phyloP scores from a whole-genome alignment of 176 grass and related monocot genomes.

The Phragmites australis region DNA sequence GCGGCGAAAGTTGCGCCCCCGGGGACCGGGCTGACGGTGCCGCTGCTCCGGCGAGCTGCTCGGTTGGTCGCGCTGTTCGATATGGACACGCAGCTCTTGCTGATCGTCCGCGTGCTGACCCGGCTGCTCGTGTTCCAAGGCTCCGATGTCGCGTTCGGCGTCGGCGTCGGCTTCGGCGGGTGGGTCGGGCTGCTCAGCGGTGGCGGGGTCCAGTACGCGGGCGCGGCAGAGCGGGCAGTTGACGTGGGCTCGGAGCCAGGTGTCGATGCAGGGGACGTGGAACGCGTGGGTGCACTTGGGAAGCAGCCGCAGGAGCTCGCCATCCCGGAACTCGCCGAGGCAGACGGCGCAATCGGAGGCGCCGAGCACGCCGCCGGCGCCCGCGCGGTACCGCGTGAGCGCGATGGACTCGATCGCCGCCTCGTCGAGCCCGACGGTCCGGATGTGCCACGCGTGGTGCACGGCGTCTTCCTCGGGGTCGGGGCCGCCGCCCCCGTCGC shows the following conservation, averaged over 20 bases:
- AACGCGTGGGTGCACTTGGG: constrained; percentile 89
- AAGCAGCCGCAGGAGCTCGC: constrained; percentile 85
- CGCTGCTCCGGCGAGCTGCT: neutral
- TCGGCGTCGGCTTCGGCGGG: neutral
- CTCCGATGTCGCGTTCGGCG: neutral
- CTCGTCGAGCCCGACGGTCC: constrained; percentile 82
- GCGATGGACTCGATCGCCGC: constrained; percentile 60
- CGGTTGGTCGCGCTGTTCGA: neutral
- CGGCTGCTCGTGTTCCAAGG: neutral
- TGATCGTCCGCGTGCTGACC: constrained; percentile 11
- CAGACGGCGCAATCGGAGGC: constrained; percentile 76
- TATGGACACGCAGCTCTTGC: constrained; percentile 4
- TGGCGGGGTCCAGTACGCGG: constrained; percentile 34
- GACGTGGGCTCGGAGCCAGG: constrained; percentile 84
- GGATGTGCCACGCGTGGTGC: constrained; percentile 91
- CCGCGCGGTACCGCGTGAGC: constrained; percentile 46
- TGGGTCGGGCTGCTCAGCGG: neutral
- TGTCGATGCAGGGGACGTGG: constrained; percentile 79
- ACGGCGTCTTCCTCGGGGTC: constrained; percentile 7
- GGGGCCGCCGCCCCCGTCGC: neutral
- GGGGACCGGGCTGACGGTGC: neutral
- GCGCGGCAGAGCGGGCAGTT: constrained; percentile 89
- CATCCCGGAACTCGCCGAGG: constrained; percentile 76
- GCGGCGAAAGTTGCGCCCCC: neutral
- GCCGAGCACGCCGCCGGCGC: constrained; percentile 12